Evolutionary conservation across 2,329 filamentous ascomycete genomes (phyloP).

Genomic region (Colletotrichum agaves): DNA sequence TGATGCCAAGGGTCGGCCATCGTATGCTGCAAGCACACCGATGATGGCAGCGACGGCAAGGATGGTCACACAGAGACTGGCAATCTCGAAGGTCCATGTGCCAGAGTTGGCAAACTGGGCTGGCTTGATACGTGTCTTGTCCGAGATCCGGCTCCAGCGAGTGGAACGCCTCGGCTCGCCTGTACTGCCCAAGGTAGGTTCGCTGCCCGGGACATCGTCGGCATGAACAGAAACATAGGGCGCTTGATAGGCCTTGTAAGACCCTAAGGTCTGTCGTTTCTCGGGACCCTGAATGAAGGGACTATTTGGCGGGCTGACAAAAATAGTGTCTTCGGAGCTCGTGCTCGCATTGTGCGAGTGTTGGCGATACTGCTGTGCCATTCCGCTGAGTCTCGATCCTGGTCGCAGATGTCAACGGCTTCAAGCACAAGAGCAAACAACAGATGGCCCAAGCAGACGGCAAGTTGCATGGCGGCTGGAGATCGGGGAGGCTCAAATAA

Average conservation of each 20-base stretch:
- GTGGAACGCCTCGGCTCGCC: constrained; percentile 22
- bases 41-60: constrained; percentile 44
- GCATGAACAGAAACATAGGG: constrained; percentile 13
- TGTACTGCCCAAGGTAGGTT: constrained; percentile 27
- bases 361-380: constrained; percentile 27
- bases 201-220: constrained; percentile 20
- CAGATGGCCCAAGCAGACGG: constrained; percentile 3
- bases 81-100: constrained; percentile 44
- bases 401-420: constrained; percentile 1
- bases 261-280: constrained; percentile 6
- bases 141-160: constrained; percentile 30
- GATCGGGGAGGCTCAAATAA: constrained; percentile 20
- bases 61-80: constrained; percentile 42
- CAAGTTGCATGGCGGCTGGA: constrained; percentile 17
- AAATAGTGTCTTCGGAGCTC: constrained; percentile 26
- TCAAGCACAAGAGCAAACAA: constrained; percentile 1
- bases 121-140: constrained; percentile 17
- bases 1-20: constrained; percentile 42
- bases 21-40: constrained; percentile 45
- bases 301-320: constrained; percentile 18
- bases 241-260: constrained; percentile 24
- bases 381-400: background rate
- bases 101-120: constrained; percentile 36
- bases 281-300: constrained; percentile 13
- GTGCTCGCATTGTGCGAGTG: constrained; percentile 33